These are phyloP conservation scores for Lentinula lateritia DNA, from an alignment of 768 basidiomycete genomes.

Conservation along the genomic window DNA sequence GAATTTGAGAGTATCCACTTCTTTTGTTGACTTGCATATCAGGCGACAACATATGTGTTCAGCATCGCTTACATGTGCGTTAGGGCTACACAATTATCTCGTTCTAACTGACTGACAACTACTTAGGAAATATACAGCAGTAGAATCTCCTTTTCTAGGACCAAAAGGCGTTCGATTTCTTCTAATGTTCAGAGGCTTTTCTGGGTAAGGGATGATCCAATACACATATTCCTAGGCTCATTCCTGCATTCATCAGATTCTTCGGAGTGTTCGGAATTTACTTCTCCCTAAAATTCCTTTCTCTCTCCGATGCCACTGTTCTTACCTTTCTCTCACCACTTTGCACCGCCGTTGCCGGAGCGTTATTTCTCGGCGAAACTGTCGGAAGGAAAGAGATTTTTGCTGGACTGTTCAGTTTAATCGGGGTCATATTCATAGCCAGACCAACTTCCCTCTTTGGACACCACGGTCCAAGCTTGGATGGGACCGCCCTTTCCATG, in stretches of 20 bases:
- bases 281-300: constrained; percentile 68
- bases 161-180: constrained; percentile 48
- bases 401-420: constrained; percentile 60
- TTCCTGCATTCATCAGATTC: constrained; percentile 34
- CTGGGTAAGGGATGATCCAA: constrained; percentile 31
- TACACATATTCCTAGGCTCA: constrained; percentile 3
- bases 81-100: neutral
- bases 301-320: constrained; percentile 73
- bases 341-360: constrained; percentile 55
- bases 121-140: constrained; percentile 27
- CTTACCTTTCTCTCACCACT: constrained; percentile 73
- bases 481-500: neutral
- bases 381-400: constrained; percentile 50
- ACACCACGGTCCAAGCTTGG: constrained; percentile 1
- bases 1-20: neutral
- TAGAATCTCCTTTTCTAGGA: constrained; percentile 49
- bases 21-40: neutral
- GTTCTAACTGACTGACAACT: neutral
- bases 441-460: constrained; percentile 75
- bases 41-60: constrained; percentile 49
- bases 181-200: constrained; percentile 40
- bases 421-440: constrained; percentile 79
- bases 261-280: constrained; percentile 67
- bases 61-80: constrained; percentile 46
- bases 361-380: constrained; percentile 55